Evolutionary conservation across 176 grass and related monocot species (phyloP).

Genomic region (Zoysia pacifica): DNA sequence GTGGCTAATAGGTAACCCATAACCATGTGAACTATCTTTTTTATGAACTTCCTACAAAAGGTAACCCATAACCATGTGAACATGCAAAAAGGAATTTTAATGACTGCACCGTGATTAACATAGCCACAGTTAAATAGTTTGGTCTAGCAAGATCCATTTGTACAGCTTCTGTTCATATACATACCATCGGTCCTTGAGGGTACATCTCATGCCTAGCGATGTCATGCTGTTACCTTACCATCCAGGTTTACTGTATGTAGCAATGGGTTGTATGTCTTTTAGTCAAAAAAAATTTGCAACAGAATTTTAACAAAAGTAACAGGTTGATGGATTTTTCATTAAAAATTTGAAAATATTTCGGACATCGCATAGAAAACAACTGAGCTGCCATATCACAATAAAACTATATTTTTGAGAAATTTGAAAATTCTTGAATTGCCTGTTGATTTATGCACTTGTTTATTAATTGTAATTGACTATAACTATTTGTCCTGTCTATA

Average conservation of each 20-base stretch:
- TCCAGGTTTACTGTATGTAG: constrained; percentile 3
- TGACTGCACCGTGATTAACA: not conserved
- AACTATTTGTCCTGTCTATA: constrained; percentile 36
- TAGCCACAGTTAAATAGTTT: not conserved
- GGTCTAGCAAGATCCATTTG: not conserved
- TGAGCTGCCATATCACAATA: not conserved
- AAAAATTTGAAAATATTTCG: not conserved
- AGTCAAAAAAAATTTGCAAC: not conserved
- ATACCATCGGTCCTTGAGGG: too few relatives aligned
- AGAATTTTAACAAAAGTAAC: not conserved
- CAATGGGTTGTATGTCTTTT: not conserved
- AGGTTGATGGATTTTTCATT: constrained; percentile 6
- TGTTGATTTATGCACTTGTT: constrained; percentile 4
- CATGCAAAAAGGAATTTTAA: not conserved
- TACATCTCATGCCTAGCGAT: not conserved
- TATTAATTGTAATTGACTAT: constrained; percentile 28
- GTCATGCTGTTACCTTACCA: not conserved
- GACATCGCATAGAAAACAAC: not conserved
- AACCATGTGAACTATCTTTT: not conserved
- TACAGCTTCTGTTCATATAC: not conserved
- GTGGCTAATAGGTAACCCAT: too few relatives aligned
- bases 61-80: not conserved
- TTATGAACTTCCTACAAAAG: not conserved
- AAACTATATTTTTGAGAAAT: not conserved
- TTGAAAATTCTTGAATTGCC: not conserved